Base-by-base conservation (phyloP, 2,329 filamentous ascomycete species). In the Claviceps monticola region DNA sequence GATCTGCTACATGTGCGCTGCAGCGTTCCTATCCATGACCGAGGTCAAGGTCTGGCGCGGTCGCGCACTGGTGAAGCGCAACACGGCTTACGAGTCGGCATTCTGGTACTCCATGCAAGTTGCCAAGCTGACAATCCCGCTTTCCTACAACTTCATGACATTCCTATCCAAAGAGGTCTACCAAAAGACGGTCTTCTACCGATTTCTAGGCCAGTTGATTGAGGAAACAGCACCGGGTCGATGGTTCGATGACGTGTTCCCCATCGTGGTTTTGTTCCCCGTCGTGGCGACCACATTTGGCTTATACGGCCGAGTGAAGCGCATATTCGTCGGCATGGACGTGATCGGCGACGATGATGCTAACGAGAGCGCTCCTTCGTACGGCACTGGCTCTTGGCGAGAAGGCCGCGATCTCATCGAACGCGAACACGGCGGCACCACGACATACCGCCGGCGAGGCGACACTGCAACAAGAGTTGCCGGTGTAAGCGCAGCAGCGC, bases 41-140 rank as follows among this genome's bases (percentile, higher is more conserved):
- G 88, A 95, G 63, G 88, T 95, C 60, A 94, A 93, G 62, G 89
- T 96, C n/a, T 98, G 93, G 93, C 86, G 93, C 52, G 93, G 94
- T 48, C 82, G 93, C 37, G 91, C 93, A 0, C 74, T 98, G 5
- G 91, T 97, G 46, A 82, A 80, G 54, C 83, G 93, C 53, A 93
- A 95, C 63, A 98, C 93, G 0, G 91, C 94, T 53, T 83, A 88
- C 55, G 93, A 97, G 65, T 88, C 84, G 48, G 93, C 93, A 0
- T 94, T 91, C 59, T 98, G 94, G 89, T 98, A 97, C 64, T 85
- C 88, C 1, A 83, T 88, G 53, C 88, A 96, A 65, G 86, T 96
- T 11, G 91, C 93, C 49, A 88, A 90, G 61, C 80, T 98, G 44
- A 95, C 87, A 1, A 88, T 98, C 0, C 93, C 93, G 1, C 75